phyloP scores from a whole-genome alignment of 805 yeast genomes.

The Pichia cephalocereana region DNA sequence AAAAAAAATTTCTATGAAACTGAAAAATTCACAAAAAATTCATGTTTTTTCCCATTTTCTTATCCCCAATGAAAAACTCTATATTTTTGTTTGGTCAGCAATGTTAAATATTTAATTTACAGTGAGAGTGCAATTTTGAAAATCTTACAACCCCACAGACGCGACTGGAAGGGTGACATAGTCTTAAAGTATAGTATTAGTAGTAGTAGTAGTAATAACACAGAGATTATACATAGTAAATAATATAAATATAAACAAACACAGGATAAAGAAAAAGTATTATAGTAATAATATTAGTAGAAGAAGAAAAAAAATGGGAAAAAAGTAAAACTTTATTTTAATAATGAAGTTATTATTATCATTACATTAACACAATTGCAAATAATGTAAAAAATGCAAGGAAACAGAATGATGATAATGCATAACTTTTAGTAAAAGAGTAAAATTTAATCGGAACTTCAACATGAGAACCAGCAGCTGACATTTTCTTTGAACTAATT shows the following conservation, averaged over 20 bases:
- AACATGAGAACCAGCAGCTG: slow-evolving; percentile 1
- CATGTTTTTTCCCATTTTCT: background rate
- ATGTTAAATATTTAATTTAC: background rate
- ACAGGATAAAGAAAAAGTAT: background rate
- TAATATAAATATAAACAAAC: too few species aligned
- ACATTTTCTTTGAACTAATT: background rate
- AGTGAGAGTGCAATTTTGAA: too few species aligned
- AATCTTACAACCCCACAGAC: too few species aligned
- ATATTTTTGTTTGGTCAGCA: background rate
- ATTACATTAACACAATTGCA: background rate
- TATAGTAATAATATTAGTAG: too few species aligned
- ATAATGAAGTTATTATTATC: background rate
- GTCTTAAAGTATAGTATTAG: too few species aligned
- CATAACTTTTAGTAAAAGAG: background rate
- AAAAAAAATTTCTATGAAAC: background rate
- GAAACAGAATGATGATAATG: background rate
- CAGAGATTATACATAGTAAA: too few species aligned
- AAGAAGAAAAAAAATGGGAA: background rate
- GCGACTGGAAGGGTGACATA: too few species aligned
- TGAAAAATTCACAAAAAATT: background rate
- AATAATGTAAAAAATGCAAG: background rate
- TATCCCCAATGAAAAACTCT: background rate
- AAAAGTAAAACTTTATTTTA: background rate
- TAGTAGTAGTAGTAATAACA: too few species aligned
- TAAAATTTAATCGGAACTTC: background rate